phyloP scores from a whole-genome alignment of 1,139 yeast species.

The Debaryomycetaceae sp. region DNA sequence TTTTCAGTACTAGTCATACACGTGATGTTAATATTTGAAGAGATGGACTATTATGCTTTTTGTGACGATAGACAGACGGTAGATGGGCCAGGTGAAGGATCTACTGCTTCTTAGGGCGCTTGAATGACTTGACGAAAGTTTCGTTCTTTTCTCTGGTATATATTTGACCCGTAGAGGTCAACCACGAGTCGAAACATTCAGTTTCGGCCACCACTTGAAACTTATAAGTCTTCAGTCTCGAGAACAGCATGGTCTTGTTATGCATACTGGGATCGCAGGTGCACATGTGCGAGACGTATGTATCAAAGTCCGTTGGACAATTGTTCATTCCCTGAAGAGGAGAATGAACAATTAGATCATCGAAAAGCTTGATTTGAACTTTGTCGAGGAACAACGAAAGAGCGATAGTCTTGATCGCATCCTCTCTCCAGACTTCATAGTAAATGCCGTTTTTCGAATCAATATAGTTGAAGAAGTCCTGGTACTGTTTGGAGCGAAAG shows the following conservation, averaged over 20 bases:
- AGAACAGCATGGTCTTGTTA: background rate
- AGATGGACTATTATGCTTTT: background rate
- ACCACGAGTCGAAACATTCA: conserved; percentile 4
- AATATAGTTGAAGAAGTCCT: conserved; percentile 10
- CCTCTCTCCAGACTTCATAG: conserved; percentile 18
- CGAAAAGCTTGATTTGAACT: conserved; percentile 12
- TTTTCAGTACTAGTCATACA: background rate
- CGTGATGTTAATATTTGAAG: background rate
- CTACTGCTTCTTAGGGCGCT: too few relatives aligned
- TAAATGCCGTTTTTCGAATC: conserved; percentile 11
- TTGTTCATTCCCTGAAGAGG: conserved; percentile 10
- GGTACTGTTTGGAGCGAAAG: conserved; percentile 10
- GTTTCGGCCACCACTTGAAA: conserved; percentile 3
- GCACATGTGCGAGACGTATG: conserved; percentile 10
- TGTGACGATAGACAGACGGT: too few relatives aligned
- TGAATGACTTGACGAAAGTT: background rate
- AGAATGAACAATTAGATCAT: conserved; percentile 12
- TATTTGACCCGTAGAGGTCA: conserved; percentile 1
- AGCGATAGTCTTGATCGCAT: conserved; percentile 14
- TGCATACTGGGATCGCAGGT: conserved; percentile 10
- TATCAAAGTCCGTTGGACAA: conserved; percentile 13
- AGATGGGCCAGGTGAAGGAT: too few relatives aligned
- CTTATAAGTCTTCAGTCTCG: background rate
- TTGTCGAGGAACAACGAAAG: conserved; percentile 11
- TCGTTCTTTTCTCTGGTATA: background rate